Conservation (phyloP, 2,329 filamentous ascomycete genomes). For the Septoria petroselini region DNA sequence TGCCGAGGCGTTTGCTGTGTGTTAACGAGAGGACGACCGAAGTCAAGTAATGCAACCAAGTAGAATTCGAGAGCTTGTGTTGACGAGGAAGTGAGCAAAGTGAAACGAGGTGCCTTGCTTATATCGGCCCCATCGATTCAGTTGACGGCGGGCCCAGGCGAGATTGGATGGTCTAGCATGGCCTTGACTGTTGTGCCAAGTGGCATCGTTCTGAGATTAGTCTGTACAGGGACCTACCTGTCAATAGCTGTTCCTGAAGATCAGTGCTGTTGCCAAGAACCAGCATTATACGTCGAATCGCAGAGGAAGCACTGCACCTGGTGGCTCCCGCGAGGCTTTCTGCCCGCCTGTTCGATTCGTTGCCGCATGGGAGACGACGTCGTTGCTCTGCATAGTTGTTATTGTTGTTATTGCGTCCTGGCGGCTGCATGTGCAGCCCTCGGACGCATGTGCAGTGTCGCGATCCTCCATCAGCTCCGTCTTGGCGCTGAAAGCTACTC, state of each 20-base stretch:
- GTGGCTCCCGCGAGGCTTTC: not conserved
- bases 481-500: not conserved
- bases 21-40: conserved; percentile 28
- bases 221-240: conserved; percentile 16
- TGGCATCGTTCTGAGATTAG: conserved; percentile 23
- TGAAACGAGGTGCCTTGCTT: conserved; percentile 23
- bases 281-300: not conserved
- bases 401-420: too few relatives aligned
- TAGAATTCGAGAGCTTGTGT: conserved; percentile 15
- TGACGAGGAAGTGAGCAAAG: conserved; percentile 11
- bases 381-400: not conserved
- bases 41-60: conserved; percentile 25
- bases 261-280: conserved; percentile 1
- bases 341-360: not conserved
- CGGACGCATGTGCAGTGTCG: not conserved
- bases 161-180: conserved; percentile 25
- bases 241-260: conserved; percentile 13
- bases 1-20: conserved; percentile 13
- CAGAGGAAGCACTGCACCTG: conserved; percentile 1
- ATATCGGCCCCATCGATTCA: conserved; percentile 19
- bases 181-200: conserved; percentile 15
- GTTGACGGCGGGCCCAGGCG: conserved; percentile 21
- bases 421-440: not conserved
- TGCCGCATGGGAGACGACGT: not conserved
- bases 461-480: not conserved